Base-by-base conservation (phyloP, 768 basidiomycete genomes). In the Sporobolomyces pararoseus region DNA sequence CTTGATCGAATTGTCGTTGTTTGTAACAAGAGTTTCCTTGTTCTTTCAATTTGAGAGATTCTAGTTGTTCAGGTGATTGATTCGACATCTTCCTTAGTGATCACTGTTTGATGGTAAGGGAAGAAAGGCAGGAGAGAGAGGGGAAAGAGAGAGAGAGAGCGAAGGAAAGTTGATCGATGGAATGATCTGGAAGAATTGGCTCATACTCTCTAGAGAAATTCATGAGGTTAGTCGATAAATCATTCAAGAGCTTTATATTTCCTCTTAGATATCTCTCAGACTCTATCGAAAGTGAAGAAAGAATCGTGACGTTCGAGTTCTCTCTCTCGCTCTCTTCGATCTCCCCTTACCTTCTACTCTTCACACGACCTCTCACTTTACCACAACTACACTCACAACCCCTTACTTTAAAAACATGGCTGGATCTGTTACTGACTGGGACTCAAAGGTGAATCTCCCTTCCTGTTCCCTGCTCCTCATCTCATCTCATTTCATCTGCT, bases 1-100 rank as follows among this genome's bases (percentile, higher is more conserved):
- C 95, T 68, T 85, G 84, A 32, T 84, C 86, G 75, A 98, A 91
- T 52, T 88, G 83, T 69, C 89, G 85, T 76, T 55, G 31, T 65
- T 77, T 77, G 75, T 77, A 77, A 54, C 59, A 60, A 16, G 31
- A 64, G 69, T 77, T 77, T 32, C 74, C 77, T 31, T 60, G 46
- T 29, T 59, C 50, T 51, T 76, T 76, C 39, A 57, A 35, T 3
- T 58, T 51, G 47, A 70, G 51, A 7, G 73, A 74, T 27, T 44
- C 49, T 54, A 37, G 34, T 32, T 44, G 12, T 32, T 29, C 34
- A 19, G 58, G 68, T 54, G 59, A 23, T 29, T 6, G 46, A 42
- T 29, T 17, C 7, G 70, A 63, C 70, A 71, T 71, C 50, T 9
- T 17, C 17, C 9, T 9, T 42, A 42, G 39, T 42, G 39, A n/a